Conservation (phyloP, 441 rosid species). For the Theobroma grandiflorum region DNA sequence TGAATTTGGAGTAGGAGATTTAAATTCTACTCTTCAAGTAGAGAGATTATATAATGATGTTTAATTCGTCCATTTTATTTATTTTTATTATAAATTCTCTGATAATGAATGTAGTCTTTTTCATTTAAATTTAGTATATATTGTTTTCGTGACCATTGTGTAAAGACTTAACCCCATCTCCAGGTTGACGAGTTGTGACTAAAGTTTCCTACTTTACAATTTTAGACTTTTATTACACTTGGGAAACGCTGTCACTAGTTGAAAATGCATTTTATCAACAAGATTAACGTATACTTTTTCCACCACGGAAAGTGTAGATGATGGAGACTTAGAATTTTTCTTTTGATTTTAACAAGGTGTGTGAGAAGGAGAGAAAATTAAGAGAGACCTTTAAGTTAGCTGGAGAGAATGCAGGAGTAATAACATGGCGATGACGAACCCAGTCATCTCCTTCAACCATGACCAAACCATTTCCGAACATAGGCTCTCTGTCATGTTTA, state of each 20-base stretch:
- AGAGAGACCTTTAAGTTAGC: conserved; percentile 75
- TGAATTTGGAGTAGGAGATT: too few species aligned
- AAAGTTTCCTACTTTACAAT: neutral
- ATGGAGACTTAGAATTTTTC: neutral
- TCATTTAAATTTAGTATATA: neutral
- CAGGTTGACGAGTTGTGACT: neutral
- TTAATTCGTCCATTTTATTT: neutral
- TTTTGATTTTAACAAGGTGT: neutral
- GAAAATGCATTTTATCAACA: neutral
- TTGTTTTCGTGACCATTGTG: neutral
- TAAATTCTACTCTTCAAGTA: too few species aligned
- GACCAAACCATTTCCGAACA: conserved; percentile 87
- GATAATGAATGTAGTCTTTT: neutral
- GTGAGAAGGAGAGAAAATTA: neutral
- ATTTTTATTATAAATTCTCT: neutral
- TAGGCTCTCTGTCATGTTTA: conserved; percentile 85
- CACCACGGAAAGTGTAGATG: neutral
- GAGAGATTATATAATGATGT: neutral
- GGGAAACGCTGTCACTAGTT: neutral
- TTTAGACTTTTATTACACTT: neutral
- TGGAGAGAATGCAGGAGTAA: conserved; percentile 90
- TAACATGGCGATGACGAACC: conserved; percentile 91
- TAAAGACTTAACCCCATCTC: neutral
- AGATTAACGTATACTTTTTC: neutral
- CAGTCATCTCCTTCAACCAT: conserved; percentile 98